Conservation (phyloP, 345 rosid genomes). For the Eucalyptus grandis region DNA sequence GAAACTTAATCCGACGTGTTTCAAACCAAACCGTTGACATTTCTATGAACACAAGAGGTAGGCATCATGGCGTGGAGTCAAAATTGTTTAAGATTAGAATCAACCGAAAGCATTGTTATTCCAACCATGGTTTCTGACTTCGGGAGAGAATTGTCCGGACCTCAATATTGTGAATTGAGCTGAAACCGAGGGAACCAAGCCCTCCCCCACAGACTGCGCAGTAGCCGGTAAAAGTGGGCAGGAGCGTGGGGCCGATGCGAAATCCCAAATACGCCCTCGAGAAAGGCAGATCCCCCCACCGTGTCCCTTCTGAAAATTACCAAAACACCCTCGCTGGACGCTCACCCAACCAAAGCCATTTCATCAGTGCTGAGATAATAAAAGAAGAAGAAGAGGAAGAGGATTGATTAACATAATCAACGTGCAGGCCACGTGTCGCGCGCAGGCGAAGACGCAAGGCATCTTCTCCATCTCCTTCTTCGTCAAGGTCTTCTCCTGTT, state of each 20-base stretch:
- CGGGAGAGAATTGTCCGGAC: background rate
- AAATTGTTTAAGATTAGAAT: background rate
- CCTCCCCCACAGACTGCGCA: too few relatives aligned
- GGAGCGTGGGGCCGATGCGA: background rate
- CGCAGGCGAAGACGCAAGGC: background rate
- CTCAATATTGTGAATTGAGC: background rate
- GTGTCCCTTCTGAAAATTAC: rapidly evolving
- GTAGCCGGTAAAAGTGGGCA: background rate
- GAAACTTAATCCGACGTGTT: background rate
- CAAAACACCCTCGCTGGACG: background rate
- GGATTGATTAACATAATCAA: background rate
- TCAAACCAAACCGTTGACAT: background rate
- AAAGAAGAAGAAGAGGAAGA: too few relatives aligned
- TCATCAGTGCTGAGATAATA: too few relatives aligned
- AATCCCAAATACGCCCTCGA: background rate
- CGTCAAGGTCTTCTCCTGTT: background rate
- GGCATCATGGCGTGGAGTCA: background rate
- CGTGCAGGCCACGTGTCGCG: background rate
- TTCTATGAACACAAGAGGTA: background rate
- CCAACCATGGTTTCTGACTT: background rate
- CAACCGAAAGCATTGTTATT: background rate
- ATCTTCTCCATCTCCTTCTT: background rate
- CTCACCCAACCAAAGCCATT: background rate
- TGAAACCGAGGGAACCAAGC: background rate
- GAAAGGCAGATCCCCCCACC: background rate